Conservation (phyloP, 495 filamentous ascomycete genomes). For the Aspergillus sclerotioniger region DNA sequence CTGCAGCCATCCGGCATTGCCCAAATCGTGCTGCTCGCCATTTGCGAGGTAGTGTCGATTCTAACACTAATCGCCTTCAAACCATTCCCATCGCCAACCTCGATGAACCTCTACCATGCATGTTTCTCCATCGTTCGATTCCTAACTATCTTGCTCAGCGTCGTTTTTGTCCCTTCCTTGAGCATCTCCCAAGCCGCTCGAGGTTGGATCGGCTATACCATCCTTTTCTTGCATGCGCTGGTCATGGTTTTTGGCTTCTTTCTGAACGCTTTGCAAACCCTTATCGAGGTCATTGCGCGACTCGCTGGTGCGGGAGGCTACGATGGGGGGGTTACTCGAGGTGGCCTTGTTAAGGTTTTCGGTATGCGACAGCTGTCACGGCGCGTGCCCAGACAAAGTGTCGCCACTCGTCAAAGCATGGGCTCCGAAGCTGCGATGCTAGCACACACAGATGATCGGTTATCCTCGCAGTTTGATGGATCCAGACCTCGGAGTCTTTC, state of each 20-base stretch:
- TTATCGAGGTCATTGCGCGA: constrained; percentile 81
- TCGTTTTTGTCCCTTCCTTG: constrained; percentile 82
- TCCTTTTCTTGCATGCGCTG: constrained; percentile 79
- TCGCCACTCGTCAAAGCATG: constrained; percentile 67
- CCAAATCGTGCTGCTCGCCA: constrained; percentile 84
- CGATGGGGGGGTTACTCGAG: constrained; percentile 70
- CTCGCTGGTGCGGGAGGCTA: constrained; percentile 77
- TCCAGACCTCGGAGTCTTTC: constrained; percentile 78
- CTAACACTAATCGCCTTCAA: constrained; percentile 84
- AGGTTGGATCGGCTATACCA: constrained; percentile 93
- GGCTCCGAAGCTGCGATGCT: constrained; percentile 80
- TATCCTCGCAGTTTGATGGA: constrained; percentile 63
- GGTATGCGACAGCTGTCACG: constrained; percentile 89
- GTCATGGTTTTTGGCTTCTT: constrained; percentile 94
- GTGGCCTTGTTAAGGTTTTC: constrained; percentile 84
- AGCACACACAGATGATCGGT: constrained; percentile 57
- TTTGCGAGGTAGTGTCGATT: constrained; percentile 91
- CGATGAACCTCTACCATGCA: constrained; percentile 96
- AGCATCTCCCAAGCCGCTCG: constrained; percentile 72
- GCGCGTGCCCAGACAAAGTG: constrained; percentile 61
- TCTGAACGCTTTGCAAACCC: constrained; percentile 83
- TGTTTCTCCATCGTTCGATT: constrained; percentile 79
- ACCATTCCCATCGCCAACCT: constrained; percentile 85
- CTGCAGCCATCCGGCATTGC: constrained; percentile 91
- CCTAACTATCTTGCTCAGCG: constrained; percentile 74